A percentile compares a stretch with the other conserved stretches of the same genome.
These are phyloP conservation scores for Coemansia sp. DNA, from an alignment of 192 early-diverging fungal species.

Conservation along the genomic window DNA sequence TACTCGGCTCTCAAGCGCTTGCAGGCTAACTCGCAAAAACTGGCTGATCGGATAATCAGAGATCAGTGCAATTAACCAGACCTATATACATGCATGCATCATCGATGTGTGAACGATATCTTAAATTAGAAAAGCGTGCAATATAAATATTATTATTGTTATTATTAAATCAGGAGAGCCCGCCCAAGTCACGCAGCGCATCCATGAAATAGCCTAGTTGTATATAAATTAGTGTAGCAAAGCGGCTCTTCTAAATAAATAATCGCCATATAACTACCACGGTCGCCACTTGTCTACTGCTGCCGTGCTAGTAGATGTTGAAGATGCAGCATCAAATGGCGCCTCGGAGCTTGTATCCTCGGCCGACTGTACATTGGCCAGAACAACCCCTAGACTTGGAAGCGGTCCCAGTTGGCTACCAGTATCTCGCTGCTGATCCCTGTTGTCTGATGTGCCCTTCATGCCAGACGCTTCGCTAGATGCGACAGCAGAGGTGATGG, in stretches of 20 bases:
- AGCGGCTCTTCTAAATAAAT: not conserved
- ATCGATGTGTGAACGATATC: too few species aligned
- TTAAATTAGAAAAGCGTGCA: not conserved
- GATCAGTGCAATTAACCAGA: not conserved
- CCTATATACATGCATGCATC: not conserved
- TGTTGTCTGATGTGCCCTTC: not conserved
- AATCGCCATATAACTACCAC: slow-evolving; percentile 21
- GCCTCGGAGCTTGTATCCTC: not conserved
- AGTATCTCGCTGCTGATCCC: not conserved
- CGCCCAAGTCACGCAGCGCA: not conserved
- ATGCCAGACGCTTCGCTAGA: not conserved
- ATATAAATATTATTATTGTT: not conserved
- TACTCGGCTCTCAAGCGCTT: not conserved
- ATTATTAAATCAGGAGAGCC: not conserved
- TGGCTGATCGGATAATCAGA: not conserved
- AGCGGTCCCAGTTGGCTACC: slow-evolving; percentile 33
- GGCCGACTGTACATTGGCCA: slow-evolving; percentile 34
- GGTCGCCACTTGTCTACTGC: slow-evolving; percentile 52
- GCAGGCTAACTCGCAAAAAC: not conserved
- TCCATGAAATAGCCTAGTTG: not conserved
- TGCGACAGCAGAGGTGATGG: slow-evolving; percentile 12
- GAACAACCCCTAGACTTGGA: slow-evolving; percentile 41
- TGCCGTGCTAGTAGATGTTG: slow-evolving; percentile 6
- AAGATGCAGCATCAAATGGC: slow-evolving; percentile 13
- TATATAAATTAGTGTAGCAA: slow-evolving; percentile 1